A percentile compares a stretch with the other conserved stretches of the same genome.
Conservation (phyloP, 2,329 filamentous ascomycete species). For the Alternaria panax region DNA sequence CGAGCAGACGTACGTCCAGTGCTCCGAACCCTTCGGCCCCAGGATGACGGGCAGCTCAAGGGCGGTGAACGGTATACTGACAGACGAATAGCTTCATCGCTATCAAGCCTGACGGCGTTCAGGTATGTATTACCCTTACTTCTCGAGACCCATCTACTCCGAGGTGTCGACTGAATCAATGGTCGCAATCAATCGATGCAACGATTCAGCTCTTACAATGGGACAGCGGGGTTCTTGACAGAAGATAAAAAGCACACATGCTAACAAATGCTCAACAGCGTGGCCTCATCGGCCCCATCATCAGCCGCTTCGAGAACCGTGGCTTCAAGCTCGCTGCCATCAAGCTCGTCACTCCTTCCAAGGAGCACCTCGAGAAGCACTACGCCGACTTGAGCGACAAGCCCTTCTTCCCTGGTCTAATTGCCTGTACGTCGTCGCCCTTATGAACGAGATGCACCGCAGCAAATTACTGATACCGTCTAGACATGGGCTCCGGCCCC, state of each 20-base stretch:
- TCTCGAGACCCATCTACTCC: no score
- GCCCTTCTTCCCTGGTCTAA: constrained; percentile 95
- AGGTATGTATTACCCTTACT: constrained; percentile 66
- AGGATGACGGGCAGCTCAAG: neutral
- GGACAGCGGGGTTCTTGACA: constrained; percentile 1
- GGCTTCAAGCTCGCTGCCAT: constrained; percentile 99
- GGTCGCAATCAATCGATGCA: neutral
- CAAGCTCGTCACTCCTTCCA: constrained; percentile 88
- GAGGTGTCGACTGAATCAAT: neutral
- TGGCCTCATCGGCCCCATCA: constrained; percentile 96
- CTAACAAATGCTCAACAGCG: constrained; percentile 64
- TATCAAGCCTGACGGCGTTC: constrained; percentile 99
- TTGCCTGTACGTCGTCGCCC: constrained; percentile 76
- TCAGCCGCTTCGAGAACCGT: constrained; percentile 96
- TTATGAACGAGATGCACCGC: neutral
- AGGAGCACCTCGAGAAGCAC: constrained; percentile 98
- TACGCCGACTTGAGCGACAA: constrained; percentile 92
- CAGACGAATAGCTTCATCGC: constrained; percentile 85
- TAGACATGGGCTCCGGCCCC: constrained; percentile 96
- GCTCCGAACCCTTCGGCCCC: neutral
- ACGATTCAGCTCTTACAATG: neutral
- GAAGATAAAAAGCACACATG: constrained; percentile 8
- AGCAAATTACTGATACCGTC: constrained; percentile 11
- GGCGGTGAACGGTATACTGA: constrained; percentile 39
- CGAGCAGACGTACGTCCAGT: constrained; percentile 83